Percentiles rank a stretch among this genome's conserved stretches.
These are phyloP conservation scores for Rhizopus stolonifer DNA, from an alignment of 371 early-diverging fungal species.

Conservation along the genomic window DNA sequence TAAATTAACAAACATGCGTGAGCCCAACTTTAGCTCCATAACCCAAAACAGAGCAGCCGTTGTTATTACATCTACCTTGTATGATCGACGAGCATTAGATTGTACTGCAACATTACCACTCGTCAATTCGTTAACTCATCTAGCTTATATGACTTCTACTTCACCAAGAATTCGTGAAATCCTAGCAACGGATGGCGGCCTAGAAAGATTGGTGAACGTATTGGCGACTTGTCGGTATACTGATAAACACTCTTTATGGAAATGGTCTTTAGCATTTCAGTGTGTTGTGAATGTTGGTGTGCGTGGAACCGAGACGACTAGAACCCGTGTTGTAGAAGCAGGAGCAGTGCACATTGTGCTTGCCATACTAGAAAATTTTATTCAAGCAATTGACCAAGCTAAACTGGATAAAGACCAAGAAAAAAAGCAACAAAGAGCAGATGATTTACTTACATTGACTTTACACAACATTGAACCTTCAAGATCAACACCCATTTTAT, in stretches of 20 bases:
- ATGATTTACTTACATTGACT: constrained; percentile 7
- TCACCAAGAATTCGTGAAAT: constrained; percentile 77
- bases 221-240: constrained; percentile 68
- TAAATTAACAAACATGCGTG: constrained; percentile 58
- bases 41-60: constrained; percentile 72
- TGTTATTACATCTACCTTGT: constrained; percentile 79
- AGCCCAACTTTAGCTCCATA: constrained; percentile 77
- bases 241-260: constrained; percentile 71
- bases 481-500: constrained; percentile 8
- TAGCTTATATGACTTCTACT: constrained; percentile 79
- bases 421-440: constrained; percentile 29
- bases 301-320: constrained; percentile 74
- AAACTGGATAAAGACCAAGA: constrained; percentile 61
- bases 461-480: constrained; percentile 14
- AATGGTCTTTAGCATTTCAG: constrained; percentile 80
- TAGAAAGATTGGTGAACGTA: constrained; percentile 80
- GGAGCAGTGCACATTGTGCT: constrained; percentile 78
- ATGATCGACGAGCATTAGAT: constrained; percentile 87
- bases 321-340: constrained; percentile 80
- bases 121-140: constrained; percentile 81
- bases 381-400: constrained; percentile 57
- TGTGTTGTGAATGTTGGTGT: constrained; percentile 85
- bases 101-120: constrained; percentile 83
- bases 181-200: constrained; percentile 83
- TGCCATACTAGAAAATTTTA: constrained; percentile 72